Percentiles rank a stretch among this genome's conserved stretches.
Conservation (phyloP, 805 yeast genomes). For the Starmerella vaccinii region DNA sequence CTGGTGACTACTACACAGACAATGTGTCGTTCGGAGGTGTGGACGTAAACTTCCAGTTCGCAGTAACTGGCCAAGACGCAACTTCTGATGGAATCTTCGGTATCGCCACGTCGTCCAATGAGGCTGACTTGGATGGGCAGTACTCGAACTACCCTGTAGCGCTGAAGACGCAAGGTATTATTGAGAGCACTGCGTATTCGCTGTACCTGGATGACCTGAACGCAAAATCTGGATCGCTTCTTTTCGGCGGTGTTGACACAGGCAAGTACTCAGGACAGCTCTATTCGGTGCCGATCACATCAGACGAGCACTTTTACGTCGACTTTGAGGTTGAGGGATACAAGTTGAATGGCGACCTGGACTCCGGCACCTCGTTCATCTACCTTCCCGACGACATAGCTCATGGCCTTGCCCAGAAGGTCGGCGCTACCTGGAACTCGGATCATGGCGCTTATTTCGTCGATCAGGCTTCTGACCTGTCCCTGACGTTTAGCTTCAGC, state of each 20-base stretch:
- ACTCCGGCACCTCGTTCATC: slow-evolving; percentile 27
- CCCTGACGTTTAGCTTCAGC: background rate
- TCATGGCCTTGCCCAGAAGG: slow-evolving; percentile 5
- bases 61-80: background rate
- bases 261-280: slow-evolving; percentile 47
- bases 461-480: background rate
- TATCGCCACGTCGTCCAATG: slow-evolving; percentile 26
- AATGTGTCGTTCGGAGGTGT: slow-evolving; percentile 30
- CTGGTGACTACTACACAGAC: slow-evolving; percentile 43
- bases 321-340: slow-evolving; percentile 13
- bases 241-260: slow-evolving; percentile 41
- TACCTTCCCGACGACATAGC: slow-evolving; percentile 34
- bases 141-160: slow-evolving; percentile 29
- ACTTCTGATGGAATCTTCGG: slow-evolving; percentile 25
- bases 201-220: slow-evolving; percentile 35
- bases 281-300: slow-evolving; percentile 16
- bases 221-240: slow-evolving; percentile 29
- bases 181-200: slow-evolving; percentile 38
- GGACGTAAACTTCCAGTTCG: background rate
- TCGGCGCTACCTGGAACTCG: slow-evolving; percentile 5
- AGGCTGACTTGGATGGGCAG: slow-evolving; percentile 6
- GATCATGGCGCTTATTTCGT: background rate
- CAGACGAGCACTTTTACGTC: background rate
- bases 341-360: slow-evolving; percentile 12
- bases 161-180: slow-evolving; percentile 34